These are phyloP conservation scores for Leccinum ponderosum DNA, from an alignment of 1,284 basidiomycete species.

Conservation along the genomic window DNA sequence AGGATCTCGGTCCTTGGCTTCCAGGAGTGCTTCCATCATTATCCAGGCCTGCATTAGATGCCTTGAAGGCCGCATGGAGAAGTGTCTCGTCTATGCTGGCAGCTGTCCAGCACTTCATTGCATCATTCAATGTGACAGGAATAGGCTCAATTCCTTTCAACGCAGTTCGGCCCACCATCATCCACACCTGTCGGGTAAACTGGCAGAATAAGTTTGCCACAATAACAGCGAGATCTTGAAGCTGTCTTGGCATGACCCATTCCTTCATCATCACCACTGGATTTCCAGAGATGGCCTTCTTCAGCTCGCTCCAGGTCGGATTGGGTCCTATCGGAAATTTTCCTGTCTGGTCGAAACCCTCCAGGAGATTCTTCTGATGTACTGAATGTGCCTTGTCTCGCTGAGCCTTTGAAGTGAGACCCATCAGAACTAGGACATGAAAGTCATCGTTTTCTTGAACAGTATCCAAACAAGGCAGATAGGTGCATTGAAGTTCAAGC, in stretches of 20 bases:
- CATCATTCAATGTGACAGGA: neutral
- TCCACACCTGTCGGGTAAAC: slow-evolving; percentile 11
- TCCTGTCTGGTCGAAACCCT: neutral
- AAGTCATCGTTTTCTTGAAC: slow-evolving; percentile 1
- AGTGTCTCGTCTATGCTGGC: slow-evolving; percentile 6
- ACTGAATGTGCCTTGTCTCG: neutral
- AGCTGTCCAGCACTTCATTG: slow-evolving; percentile 10
- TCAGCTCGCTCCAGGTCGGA: slow-evolving; percentile 9
- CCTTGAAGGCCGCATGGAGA: neutral
- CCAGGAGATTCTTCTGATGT: fast-evolving
- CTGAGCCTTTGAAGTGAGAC: neutral
- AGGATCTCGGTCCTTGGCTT: neutral
- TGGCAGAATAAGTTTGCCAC: slow-evolving; percentile 1
- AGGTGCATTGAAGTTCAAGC: too few species aligned
- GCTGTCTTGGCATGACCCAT: neutral
- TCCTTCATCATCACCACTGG: slow-evolving; percentile 1
- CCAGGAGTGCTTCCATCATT: neutral
- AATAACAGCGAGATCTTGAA: neutral
- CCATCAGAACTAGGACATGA: slow-evolving; percentile 5
- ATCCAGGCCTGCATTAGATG: slow-evolving; percentile 2
- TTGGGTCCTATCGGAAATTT: slow-evolving; percentile 6
- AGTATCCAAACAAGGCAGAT: neutral
- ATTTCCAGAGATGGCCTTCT: neutral
- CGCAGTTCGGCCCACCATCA: slow-evolving; percentile 2
- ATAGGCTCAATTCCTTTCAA: slow-evolving; percentile 8